A percentile compares a stretch with the other conserved stretches of the same genome.
Conservation (phyloP, 2,329 filamentous ascomycete species). For the Pseudonectria foliicola region DNA sequence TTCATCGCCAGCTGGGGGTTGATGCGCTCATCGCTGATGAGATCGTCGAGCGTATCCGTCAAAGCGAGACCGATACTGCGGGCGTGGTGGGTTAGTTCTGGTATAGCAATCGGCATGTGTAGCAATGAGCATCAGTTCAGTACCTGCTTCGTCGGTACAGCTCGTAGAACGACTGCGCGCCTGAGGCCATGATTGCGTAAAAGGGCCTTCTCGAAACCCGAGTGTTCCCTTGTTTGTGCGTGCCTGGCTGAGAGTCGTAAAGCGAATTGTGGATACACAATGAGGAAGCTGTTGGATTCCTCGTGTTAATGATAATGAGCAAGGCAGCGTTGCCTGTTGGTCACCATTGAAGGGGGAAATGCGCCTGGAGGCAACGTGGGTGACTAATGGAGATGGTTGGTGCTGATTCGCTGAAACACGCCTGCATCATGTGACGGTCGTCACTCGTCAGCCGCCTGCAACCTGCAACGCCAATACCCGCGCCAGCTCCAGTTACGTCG, state of each 20-base stretch:
- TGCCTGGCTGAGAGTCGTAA: background rate
- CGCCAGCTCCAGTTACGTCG: too few species aligned
- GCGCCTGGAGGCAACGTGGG: slow-evolving; percentile 1
- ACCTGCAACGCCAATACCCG: slow-evolving; percentile 21
- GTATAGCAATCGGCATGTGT: slow-evolving; percentile 24
- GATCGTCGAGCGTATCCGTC: slow-evolving; percentile 92
- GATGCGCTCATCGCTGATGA: slow-evolving; percentile 91
- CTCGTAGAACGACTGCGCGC: slow-evolving; percentile 69
- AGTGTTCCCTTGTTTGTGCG: slow-evolving; percentile 1
- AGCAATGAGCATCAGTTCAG: slow-evolving; percentile 21
- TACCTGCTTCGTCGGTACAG: slow-evolving; percentile 98
- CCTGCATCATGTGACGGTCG: slow-evolving; percentile 31
- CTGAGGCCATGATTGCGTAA: slow-evolving; percentile 36
- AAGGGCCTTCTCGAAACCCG: background rate
- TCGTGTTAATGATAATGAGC: background rate
- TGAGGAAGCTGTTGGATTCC: background rate
- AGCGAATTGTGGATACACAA: background rate
- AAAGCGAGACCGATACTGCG: slow-evolving; percentile 82
- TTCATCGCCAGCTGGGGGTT: slow-evolving; percentile 98
- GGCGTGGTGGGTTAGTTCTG: slow-evolving; percentile 17
- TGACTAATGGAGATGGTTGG: slow-evolving; percentile 19
- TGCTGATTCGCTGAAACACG: slow-evolving; percentile 8
- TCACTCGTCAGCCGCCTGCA: slow-evolving; percentile 16
- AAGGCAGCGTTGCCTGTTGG: background rate
- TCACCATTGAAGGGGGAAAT: background rate